Conservation (phyloP, 768 basidiomycete species). For the Termitomyces sp. region DNA sequence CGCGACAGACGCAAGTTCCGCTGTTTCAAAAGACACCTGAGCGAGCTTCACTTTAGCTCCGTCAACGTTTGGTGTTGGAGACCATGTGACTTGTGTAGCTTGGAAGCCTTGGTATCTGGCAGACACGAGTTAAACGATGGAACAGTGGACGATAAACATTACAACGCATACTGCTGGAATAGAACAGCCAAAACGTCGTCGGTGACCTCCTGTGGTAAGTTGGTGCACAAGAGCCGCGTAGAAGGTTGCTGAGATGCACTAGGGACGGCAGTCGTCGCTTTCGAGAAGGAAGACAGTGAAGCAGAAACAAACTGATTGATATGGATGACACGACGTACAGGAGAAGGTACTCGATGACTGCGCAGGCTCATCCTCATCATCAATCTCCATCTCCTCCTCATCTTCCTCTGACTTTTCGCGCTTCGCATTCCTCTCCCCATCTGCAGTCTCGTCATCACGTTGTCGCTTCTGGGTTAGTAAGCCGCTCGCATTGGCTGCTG, state of each 20-base stretch:
- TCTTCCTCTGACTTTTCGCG: conserved; percentile 68
- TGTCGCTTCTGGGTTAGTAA: conserved; percentile 50
- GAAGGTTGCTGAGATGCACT: conserved; percentile 50
- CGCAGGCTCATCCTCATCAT: conserved; percentile 73
- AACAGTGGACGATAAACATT: too few relatives aligned
- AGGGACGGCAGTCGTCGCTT: conserved; percentile 38
- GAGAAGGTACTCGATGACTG: conserved; percentile 31
- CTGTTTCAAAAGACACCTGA: conserved; percentile 70
- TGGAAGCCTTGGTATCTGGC: conserved; percentile 81
- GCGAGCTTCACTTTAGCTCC: conserved; percentile 75
- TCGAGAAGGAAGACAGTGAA: conserved; percentile 24
- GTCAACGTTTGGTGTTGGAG: conserved; percentile 60
- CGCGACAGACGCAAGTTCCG: conserved; percentile 70
- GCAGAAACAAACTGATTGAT: conserved; percentile 19
- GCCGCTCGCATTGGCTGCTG: conserved; percentile 53
- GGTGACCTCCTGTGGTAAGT: conserved; percentile 87
- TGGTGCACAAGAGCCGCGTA: conserved; percentile 68
- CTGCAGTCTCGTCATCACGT: conserved; percentile 56
- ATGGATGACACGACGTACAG: conserved; percentile 39
- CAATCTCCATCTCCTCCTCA: conserved; percentile 92
- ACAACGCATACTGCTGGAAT: conserved; percentile 78
- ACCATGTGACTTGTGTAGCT: conserved; percentile 61
- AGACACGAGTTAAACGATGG: neutral
- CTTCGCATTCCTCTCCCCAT: conserved; percentile 55
- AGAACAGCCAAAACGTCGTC: conserved; percentile 81